These are phyloP conservation scores for Phytophthora cactorum DNA, from an alignment of 352 stramenopile genomes.

Conservation along the genomic window DNA sequence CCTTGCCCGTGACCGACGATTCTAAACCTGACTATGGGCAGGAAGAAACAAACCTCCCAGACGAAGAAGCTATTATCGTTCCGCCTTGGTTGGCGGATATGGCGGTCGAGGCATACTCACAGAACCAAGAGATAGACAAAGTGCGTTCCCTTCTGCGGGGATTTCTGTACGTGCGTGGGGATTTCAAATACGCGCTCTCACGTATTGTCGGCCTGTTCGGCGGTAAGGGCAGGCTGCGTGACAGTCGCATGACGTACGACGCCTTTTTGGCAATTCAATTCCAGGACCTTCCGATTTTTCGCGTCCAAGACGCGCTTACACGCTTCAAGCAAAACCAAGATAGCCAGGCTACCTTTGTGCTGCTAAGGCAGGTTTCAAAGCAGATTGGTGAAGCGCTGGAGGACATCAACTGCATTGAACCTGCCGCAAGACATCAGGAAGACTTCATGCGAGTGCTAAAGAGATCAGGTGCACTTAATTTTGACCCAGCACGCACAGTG, in stretches of 20 bases:
- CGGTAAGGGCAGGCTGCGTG: constrained; percentile 30
- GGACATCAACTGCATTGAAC: constrained; percentile 18
- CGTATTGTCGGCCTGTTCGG: constrained; percentile 30
- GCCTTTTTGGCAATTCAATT: constrained; percentile 54
- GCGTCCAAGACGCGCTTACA: constrained; percentile 46
- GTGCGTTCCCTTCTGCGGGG: constrained; percentile 51
- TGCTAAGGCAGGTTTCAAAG: constrained; percentile 45
- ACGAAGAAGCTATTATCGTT: constrained; percentile 29
- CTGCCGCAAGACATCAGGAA: constrained; percentile 5
- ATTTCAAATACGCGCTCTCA: constrained; percentile 43
- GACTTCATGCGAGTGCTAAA: constrained; percentile 27
- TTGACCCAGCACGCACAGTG: constrained; percentile 29
- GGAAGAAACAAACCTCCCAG: constrained; percentile 1
- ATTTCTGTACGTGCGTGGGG: constrained; percentile 41
- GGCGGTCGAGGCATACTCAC: constrained; percentile 44
- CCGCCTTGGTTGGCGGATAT: constrained; percentile 42
- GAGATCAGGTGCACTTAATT: constrained; percentile 20
- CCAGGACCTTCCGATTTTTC: constrained; percentile 48
- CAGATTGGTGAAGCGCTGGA: constrained; percentile 37
- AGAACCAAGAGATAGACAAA: constrained; percentile 53
- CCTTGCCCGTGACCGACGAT: constrained; percentile 26
- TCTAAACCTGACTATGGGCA: constrained; percentile 19
- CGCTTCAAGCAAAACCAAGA: constrained; percentile 55
- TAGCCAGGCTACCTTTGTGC: constrained; percentile 29
- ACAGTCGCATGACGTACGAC: constrained; percentile 46